Percentiles rank a stretch among this genome's conserved stretches.
Conservation (phyloP, 176 grass and related monocot genomes). For the bread wheat (Triticum aestivum) region IWGSC_CS_RefSeq_v2.1 NC_057796.1:415648237-415648736, state of each 20-base stretch:
- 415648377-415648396: no score
- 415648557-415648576: constrained; percentile 60
- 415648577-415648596: constrained; percentile 61
- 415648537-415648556: constrained; percentile 47
- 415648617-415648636: not conserved
- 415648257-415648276: not conserved
- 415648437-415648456: not conserved
- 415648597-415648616: constrained; percentile 41
- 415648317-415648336: not conserved
- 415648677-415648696: not conserved
- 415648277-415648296: not conserved
- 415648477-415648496: constrained; percentile 80
- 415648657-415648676: constrained; percentile 18
- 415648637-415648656: constrained; percentile 11
- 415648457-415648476: constrained; percentile 7
- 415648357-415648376: no score
- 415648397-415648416: not conserved
- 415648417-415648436: not conserved
- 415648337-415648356: not conserved
- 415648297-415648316: not conserved
- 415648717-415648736: not conserved
- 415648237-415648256: not conserved
- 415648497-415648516: constrained; percentile 74
- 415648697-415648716: not conserved
- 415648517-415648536: constrained; percentile 30